phyloP scores from a whole-genome alignment of 2,329 filamentous ascomycete genomes.

The Escovopsis sp. region DNA sequence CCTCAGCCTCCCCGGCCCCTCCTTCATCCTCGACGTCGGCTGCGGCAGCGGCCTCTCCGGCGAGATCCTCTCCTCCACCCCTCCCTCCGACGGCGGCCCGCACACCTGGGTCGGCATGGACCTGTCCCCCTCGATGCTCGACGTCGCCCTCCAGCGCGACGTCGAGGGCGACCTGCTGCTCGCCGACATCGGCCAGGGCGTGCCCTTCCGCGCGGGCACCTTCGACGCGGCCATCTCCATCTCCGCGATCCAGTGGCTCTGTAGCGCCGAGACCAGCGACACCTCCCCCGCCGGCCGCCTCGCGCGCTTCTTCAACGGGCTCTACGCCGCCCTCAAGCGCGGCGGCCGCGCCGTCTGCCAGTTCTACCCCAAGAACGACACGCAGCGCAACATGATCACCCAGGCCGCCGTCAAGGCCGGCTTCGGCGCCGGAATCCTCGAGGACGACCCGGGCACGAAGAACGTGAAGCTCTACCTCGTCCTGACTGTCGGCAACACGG shows the following conservation, averaged over 20 bases:
- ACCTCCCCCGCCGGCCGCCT: slow-evolving; percentile 68
- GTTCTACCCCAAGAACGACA: slow-evolving; percentile 94
- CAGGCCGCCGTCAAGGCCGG: slow-evolving; percentile 82
- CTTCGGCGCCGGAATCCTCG: slow-evolving; percentile 85
- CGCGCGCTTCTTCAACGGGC: slow-evolving; percentile 76
- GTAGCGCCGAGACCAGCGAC: slow-evolving; percentile 82
- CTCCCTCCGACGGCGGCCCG: slow-evolving; percentile 59
- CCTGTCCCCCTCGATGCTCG: slow-evolving; percentile 90
- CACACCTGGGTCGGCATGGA: slow-evolving; percentile 98
- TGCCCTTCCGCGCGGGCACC: slow-evolving; percentile 80
- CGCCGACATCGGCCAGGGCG: slow-evolving; percentile 86
- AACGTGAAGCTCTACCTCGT: slow-evolving; percentile 95
- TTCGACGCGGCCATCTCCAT: slow-evolving; percentile 96
- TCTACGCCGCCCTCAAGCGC: slow-evolving; percentile 71
- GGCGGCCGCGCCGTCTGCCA: slow-evolving; percentile 89
- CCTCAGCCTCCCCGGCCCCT: slow-evolving; percentile 64
- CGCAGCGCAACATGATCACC: slow-evolving; percentile 84
- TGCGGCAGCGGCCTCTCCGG: slow-evolving; percentile 90
- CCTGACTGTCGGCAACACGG: slow-evolving; percentile 63
- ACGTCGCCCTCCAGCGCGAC: slow-evolving; percentile 78
- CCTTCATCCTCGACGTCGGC: slow-evolving; percentile 88
- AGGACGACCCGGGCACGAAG: slow-evolving; percentile 94
- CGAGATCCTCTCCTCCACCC: slow-evolving; percentile 71
- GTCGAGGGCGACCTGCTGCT: slow-evolving; percentile 90
- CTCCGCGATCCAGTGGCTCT: slow-evolving; percentile 95